These are phyloP conservation scores for Backusella luteola DNA, from an alignment of 192 early-diverging fungal genomes.

Conservation along the genomic window DNA sequence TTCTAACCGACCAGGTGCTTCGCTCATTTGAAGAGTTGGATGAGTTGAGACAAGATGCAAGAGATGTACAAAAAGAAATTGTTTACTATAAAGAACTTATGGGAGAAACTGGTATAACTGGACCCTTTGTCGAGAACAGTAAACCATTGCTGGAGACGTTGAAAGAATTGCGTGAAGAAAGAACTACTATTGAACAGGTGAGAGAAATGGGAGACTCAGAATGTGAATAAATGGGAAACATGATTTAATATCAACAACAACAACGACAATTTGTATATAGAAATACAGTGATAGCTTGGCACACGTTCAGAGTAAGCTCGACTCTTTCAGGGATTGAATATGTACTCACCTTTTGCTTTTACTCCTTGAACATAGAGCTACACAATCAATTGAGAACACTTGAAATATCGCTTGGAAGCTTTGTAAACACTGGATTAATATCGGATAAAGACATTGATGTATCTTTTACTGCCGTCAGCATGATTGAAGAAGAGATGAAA, in stretches of 20 bases:
- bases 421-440: conserved; percentile 17
- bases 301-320: not conserved
- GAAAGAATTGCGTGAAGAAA: not conserved
- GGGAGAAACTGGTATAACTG: not conserved
- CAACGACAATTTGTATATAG: not conserved
- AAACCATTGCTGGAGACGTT: not conserved
- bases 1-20: not conserved
- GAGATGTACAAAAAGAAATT: not conserved
- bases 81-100: not conserved
- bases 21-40: not conserved
- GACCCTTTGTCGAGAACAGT: not conserved
- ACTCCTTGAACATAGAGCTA: conserved; percentile 11
- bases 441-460: conserved; percentile 19
- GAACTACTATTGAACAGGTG: not conserved
- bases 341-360: not conserved
- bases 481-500: conserved; percentile 29
- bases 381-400: conserved; percentile 18
- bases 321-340: no score
- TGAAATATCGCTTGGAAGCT: conserved; percentile 6
- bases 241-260: not conserved
- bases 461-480: conserved; percentile 16
- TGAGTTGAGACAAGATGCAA: not conserved
- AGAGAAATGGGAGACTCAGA: not conserved
- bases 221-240: no score
- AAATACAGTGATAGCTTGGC: not conserved